Conservation (phyloP, 2,329 filamentous ascomycete genomes). For the Alternaria dauci region DNA sequence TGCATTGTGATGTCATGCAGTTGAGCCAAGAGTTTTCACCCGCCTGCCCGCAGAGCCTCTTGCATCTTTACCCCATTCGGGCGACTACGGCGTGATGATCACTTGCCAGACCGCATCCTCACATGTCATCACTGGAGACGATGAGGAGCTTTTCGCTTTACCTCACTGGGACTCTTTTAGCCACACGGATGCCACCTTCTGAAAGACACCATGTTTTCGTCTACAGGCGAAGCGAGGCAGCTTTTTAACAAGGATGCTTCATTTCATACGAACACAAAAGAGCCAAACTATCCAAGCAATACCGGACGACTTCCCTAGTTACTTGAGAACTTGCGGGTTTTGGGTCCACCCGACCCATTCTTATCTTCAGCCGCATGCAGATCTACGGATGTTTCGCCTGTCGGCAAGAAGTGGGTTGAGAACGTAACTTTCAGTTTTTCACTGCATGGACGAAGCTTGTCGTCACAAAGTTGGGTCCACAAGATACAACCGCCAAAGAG, state of each 20-base stretch:
- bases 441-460: constrained; percentile 13
- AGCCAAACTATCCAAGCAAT: constrained; percentile 6
- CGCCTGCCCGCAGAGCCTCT: constrained; percentile 14
- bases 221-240: background rate
- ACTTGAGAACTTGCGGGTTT: constrained; percentile 6
- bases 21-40: constrained; percentile 12
- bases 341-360: constrained; percentile 8
- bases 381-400: constrained; percentile 12
- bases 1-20: constrained; percentile 14
- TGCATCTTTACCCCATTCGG: constrained; percentile 12
- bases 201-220: background rate
- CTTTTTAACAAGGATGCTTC: background rate
- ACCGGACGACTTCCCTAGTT: background rate
- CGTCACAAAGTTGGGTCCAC: constrained; percentile 19
- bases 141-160: background rate
- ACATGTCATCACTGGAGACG: background rate
- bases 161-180: background rate
- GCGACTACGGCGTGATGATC: constrained; percentile 9
- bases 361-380: constrained; percentile 16
- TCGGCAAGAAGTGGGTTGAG: constrained; percentile 10
- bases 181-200: background rate
- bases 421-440: constrained; percentile 9
- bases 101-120: constrained; percentile 1
- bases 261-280: background rate
- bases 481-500: constrained; percentile 9